Evolutionary conservation across 1,139 yeast genomes (phyloP).

Genomic region (Yamadazyma triangularis): DNA sequence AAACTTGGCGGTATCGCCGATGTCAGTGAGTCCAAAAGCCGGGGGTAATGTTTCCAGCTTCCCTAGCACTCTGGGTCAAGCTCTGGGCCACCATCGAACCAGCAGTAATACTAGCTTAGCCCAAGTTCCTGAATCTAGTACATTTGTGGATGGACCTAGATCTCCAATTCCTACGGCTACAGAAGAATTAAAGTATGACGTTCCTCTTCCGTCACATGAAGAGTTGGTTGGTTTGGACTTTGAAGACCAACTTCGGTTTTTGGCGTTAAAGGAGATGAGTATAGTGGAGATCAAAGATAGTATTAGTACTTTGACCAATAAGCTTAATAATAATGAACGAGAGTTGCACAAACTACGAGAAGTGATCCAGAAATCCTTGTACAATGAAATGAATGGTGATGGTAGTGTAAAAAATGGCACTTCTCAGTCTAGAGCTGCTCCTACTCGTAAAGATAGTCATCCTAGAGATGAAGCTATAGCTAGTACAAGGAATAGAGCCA

Average conservation of each 20-base stretch:
- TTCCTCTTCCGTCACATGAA: constrained; percentile 29
- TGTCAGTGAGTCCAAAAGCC: constrained; percentile 3
- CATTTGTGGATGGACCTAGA: too few relatives aligned
- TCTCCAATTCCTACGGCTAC: constrained; percentile 2
- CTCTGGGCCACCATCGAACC: constrained; percentile 5
- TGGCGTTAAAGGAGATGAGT: constrained; percentile 62
- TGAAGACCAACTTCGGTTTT: constrained; percentile 51
- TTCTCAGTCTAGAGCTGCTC: too few relatives aligned
- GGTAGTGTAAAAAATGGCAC: background rate
- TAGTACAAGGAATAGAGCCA: constrained; percentile 7
- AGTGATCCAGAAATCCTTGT: constrained; percentile 36
- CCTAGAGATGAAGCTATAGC: constrained; percentile 36
- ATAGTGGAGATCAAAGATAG: constrained; percentile 53
- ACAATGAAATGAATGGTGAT: constrained; percentile 24
- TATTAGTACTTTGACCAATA: constrained; percentile 29
- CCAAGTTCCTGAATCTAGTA: constrained; percentile 1
- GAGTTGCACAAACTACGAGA: constrained; percentile 45
- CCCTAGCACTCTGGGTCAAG: too few relatives aligned
- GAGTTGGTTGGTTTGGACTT: constrained; percentile 32
- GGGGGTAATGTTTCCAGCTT: too few relatives aligned
- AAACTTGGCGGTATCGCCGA: constrained; percentile 30
- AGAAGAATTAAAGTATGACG: constrained; percentile 20
- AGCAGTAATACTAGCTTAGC: constrained; percentile 1
- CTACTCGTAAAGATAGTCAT: constrained; percentile 23
- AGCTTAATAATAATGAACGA: constrained; percentile 36